phyloP scores from a whole-genome alignment of 2,329 filamentous ascomycete genomes.

The Ceratocystis colombiana region DNA sequence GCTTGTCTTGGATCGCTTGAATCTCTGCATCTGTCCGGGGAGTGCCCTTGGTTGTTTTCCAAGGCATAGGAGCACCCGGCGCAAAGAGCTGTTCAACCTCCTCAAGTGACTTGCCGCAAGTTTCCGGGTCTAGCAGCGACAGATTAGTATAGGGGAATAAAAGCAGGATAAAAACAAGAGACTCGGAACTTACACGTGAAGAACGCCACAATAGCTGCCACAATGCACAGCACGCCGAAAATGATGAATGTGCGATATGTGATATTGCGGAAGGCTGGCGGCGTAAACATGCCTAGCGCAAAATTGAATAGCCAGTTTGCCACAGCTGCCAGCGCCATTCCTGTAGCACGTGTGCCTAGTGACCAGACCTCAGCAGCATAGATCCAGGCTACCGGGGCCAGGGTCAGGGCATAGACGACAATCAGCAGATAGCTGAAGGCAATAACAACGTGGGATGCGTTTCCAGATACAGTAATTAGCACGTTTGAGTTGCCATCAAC shows the following conservation, averaged over 20 bases:
- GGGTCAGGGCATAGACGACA: conserved; percentile 53
- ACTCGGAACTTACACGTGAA: conserved; percentile 30
- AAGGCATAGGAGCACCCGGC: conserved; percentile 32
- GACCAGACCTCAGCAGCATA: conserved; percentile 57
- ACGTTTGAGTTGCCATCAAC: conserved; percentile 38
- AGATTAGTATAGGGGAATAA: neutral
- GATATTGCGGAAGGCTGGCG: conserved; percentile 35
- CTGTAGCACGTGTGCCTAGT: conserved; percentile 49
- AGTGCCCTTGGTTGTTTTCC: conserved; percentile 34
- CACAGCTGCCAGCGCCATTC: conserved; percentile 48
- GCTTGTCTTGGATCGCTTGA: conserved; percentile 28
- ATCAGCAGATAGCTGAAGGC: conserved; percentile 56
- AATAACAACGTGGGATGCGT: conserved; percentile 51
- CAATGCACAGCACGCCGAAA: conserved; percentile 37
- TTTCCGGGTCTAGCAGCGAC: conserved; percentile 32
- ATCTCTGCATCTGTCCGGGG: conserved; percentile 30
- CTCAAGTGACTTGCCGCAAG: conserved; percentile 36
- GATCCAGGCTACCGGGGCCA: conserved; percentile 55
- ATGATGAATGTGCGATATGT: conserved; percentile 32
- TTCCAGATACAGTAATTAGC: conserved; percentile 41
- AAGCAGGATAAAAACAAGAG: neutral
- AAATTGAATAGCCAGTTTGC: conserved; percentile 39
- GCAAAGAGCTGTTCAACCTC: conserved; percentile 35
- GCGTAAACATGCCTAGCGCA: conserved; percentile 35
- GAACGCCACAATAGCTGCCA: conserved; percentile 37